Evolutionary conservation across 1,284 basidiomycete species (phyloP).

Genomic region (Wolfiporia cocos): DNA sequence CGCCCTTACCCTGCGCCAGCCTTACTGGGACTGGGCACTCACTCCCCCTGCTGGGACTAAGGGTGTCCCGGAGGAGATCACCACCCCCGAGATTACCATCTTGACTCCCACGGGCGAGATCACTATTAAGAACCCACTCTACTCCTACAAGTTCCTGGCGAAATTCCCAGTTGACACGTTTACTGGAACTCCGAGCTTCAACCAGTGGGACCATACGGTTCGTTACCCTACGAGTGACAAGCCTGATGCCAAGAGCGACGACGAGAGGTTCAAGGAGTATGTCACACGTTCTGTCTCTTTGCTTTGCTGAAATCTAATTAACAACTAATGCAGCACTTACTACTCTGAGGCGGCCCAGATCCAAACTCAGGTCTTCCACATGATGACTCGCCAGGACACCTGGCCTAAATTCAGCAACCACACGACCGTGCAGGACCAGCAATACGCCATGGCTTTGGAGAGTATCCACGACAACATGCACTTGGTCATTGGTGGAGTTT

Average conservation of each 20-base stretch:
- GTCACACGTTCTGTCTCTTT: conserved; percentile 1
- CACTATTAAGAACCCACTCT: conserved; percentile 36
- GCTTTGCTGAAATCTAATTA: not conserved
- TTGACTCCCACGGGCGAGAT: conserved; percentile 30
- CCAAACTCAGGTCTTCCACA: conserved; percentile 28
- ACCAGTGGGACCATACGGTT: conserved; percentile 33
- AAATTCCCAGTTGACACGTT: conserved; percentile 29
- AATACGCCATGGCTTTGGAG: conserved; percentile 39
- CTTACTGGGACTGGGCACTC: conserved; percentile 49
- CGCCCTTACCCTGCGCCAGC: conserved; percentile 34
- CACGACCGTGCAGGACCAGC: conserved; percentile 28
- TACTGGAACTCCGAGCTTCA: conserved; percentile 28
- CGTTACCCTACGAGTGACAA: conserved; percentile 29
- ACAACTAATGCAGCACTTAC: not conserved
- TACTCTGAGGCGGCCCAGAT: conserved; percentile 7
- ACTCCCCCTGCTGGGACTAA: conserved; percentile 30
- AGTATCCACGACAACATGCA: conserved; percentile 44
- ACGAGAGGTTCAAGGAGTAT: conserved; percentile 26
- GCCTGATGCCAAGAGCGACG: conserved; percentile 27
- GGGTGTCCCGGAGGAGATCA: conserved; percentile 35
- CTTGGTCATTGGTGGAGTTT: conserved; percentile 30
- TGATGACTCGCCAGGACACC: conserved; percentile 31
- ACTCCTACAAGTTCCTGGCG: conserved; percentile 38
- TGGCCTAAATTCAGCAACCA: conserved; percentile 45
- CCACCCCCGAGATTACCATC: conserved; percentile 31